phyloP scores from a whole-genome alignment of 164 flowering plant species.

The Macadamia tetraphylla region DNA sequence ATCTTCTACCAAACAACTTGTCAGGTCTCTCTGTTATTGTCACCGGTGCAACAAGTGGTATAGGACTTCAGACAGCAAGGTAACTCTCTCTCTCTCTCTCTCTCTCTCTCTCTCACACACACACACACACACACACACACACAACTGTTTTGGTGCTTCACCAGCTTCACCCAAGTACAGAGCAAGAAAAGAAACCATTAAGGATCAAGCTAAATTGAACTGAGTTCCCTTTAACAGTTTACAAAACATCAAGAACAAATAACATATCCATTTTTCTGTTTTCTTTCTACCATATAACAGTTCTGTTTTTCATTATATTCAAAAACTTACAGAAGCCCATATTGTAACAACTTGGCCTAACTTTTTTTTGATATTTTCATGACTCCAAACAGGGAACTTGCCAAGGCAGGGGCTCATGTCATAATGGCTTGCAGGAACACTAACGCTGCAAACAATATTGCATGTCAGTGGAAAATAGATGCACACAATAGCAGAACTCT shows the following conservation, averaged over 20 bases:
- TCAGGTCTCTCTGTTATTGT: conserved; percentile 23
- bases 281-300: no score
- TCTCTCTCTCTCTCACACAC: neutral
- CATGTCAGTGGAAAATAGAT: conserved; percentile 17
- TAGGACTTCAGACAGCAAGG: conserved; percentile 35
- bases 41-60: conserved; percentile 36
- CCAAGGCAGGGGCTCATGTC: conserved; percentile 78
- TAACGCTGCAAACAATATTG: conserved; percentile 45
- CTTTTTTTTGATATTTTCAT: neutral
- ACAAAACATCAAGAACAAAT: neutral
- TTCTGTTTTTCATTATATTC: no score
- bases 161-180: neutral
- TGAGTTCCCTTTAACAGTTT: neutral
- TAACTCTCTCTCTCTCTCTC: conserved; percentile 11
- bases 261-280: neutral
- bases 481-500: conserved; percentile 11
- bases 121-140: no score
- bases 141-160: no score
- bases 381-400: conserved; percentile 49
- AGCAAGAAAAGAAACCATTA: no score
- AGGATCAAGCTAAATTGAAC: no score
- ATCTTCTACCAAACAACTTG: conserved; percentile 17
- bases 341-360: neutral
- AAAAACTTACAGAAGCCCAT: neutral
- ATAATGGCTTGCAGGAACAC: conserved; percentile 81